Base-by-base conservation (phyloP, 2,329 filamentous ascomycete genomes). In the Helicocarpus griseus region DNA sequence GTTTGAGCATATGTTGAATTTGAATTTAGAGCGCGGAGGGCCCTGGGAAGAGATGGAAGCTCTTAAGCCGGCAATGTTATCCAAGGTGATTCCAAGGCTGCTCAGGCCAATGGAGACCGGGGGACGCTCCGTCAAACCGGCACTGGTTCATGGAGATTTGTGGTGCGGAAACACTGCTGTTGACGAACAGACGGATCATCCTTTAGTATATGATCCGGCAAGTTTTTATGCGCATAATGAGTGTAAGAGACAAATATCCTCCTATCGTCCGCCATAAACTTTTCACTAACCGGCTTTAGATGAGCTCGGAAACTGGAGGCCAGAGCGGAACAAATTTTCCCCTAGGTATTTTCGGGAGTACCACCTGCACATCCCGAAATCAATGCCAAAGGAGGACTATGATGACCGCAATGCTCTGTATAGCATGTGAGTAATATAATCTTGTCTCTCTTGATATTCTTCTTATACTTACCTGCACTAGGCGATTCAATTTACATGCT, bases 71-170 rank as follows among this genome's bases (percentile, higher is more conserved):
- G 48, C 36, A 6, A 48, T 63, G 19, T 45, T 59, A 13, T 51
- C 57, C 1, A 64, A 63, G 31, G 66, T 68, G 11, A 60, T 69
- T 22, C 66, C 66, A 2, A 54, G 66, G n/a, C 59, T 69, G 3
- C 56, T 69, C 4, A 51, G 63, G 4, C 66, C 66, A 4, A 47
- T 69, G 28, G 57, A 69, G 49, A 63, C 53, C 3, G 61, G 56
- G 2, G 65, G 64, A 2, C 51, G 58, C 22, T 48, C 35, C 9
- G 56, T 67, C 9, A 56, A 60, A 36, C 65, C 65, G 1, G 52
- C 50, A 6, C 55, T 68, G 3, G 50, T 65, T 3, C 65, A 68
- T 51, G 61, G 61, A 1, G 61, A 68, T 49, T 33, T 68, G 2
- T 68, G 65, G 64, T 49, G 59, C 47, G 64, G 62, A 4, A 69